A percentile compares a stretch with the other conserved stretches of the same genome.
Evolutionary conservation across 495 filamentous ascomycete genomes (phyloP).

Genomic region (Podospora pseudoanserina): DNA sequence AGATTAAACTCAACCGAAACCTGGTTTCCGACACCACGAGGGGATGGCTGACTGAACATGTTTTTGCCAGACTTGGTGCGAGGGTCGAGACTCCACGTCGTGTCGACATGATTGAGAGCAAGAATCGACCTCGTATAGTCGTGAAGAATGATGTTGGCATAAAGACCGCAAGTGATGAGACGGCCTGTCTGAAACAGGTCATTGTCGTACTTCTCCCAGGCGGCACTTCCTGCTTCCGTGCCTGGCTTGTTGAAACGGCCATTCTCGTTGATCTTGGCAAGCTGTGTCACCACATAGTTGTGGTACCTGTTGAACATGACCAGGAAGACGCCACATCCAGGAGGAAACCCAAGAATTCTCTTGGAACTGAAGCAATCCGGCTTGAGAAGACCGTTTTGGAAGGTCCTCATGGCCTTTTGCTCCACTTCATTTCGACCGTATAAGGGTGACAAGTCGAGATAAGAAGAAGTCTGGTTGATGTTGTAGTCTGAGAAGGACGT

Average conservation of each 20-base stretch:
- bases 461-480: slow-evolving; percentile 59
- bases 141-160: slow-evolving; percentile 75
- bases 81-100: slow-evolving; percentile 74
- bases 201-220: slow-evolving; percentile 66
- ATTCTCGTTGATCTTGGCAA: slow-evolving; percentile 63
- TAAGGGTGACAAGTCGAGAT: slow-evolving; percentile 71
- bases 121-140: slow-evolving; percentile 80
- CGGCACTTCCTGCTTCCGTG: slow-evolving; percentile 41
- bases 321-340: slow-evolving; percentile 66
- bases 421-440: slow-evolving; percentile 71
- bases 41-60: slow-evolving; percentile 27
- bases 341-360: slow-evolving; percentile 67
- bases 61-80: slow-evolving; percentile 50
- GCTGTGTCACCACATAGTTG: slow-evolving; percentile 61
- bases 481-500: slow-evolving; percentile 34
- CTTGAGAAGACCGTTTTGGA: slow-evolving; percentile 70
- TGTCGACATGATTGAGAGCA: slow-evolving; percentile 59
- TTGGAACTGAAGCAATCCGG: slow-evolving; percentile 70
- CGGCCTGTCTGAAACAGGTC: slow-evolving; percentile 78
- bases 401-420: slow-evolving; percentile 63
- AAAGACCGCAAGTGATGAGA: slow-evolving; percentile 74
- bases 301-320: slow-evolving; percentile 71
- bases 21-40: slow-evolving; percentile 65
- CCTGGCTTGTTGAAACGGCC: slow-evolving; percentile 55
- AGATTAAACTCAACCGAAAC: slow-evolving; percentile 72